Evolutionary conservation across 768 basidiomycete genomes (phyloP).

Genomic region (Candolleomyces eurysporus): DNA sequence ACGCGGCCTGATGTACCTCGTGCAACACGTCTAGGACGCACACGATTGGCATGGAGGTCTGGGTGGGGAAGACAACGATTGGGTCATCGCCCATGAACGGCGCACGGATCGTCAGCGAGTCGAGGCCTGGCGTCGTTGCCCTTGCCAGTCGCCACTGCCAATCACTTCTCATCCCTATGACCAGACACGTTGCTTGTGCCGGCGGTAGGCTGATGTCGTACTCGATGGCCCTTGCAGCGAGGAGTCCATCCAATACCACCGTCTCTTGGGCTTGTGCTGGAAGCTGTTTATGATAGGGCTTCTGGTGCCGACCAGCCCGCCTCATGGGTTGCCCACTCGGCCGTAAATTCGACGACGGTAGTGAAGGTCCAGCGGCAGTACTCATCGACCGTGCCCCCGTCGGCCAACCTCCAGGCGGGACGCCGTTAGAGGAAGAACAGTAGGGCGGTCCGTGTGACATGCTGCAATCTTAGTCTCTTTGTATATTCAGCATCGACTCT

Average conservation of each 20-base stretch:
- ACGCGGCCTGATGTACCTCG: not conserved
- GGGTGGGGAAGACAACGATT: slow-evolving; percentile 5
- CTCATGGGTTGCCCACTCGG: no score
- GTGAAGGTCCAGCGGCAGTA: no score
- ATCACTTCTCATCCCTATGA: not conserved
- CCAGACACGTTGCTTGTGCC: not conserved
- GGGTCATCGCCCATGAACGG: not conserved
- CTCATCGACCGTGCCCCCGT: no score
- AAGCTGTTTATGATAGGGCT: not conserved
- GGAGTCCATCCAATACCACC: not conserved
- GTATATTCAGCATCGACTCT: no score
- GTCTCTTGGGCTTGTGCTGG: not conserved
- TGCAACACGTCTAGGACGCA: not conserved
- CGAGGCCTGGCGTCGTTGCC: not conserved
- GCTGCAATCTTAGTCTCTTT: no score
- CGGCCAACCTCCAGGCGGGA: no score
- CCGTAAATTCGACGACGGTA: no score
- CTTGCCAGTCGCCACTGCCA: not conserved
- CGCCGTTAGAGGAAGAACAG: no score
- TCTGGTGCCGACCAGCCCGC: not conserved
- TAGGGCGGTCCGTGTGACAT: no score
- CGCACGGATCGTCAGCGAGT: slow-evolving; percentile 4
- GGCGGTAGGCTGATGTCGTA: not conserved
- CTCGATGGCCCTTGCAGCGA: not conserved
- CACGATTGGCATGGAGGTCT: not conserved